A percentile compares a stretch with the other conserved stretches of the same genome.
phyloP scores from a whole-genome alignment of 1,284 basidiomycete species.

The Meira nashicola region DNA sequence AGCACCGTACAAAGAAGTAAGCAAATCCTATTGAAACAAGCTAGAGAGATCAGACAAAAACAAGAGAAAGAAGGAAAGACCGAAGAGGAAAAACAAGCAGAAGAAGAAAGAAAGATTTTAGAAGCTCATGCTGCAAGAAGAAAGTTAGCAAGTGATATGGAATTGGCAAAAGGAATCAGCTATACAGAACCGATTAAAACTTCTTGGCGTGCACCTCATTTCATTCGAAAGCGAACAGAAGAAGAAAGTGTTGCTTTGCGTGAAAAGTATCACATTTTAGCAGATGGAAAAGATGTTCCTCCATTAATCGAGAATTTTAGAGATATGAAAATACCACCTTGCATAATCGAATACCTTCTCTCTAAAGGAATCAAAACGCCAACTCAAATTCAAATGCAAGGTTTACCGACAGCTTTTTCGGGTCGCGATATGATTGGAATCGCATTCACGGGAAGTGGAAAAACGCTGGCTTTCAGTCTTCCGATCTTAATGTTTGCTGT shows the following conservation, averaged over 20 bases:
- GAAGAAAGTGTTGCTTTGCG: conserved; percentile 71
- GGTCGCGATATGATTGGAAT: conserved; percentile 57
- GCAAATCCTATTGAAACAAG: conserved; percentile 43
- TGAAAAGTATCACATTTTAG: conserved; percentile 84
- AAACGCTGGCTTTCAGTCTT: conserved; percentile 55
- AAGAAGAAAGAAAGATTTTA: conserved; percentile 82
- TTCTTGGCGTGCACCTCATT: conserved; percentile 83
- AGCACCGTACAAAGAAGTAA: conserved; percentile 64
- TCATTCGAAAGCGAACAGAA: conserved; percentile 67
- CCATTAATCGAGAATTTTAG: conserved; percentile 87
- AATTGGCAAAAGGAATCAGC: conserved; percentile 84
- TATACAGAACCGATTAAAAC: conserved; percentile 83
- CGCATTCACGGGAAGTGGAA: conserved; percentile 56
- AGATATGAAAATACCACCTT: conserved; percentile 93
- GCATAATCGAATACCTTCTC: conserved; percentile 71
- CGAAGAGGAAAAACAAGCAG: conserved; percentile 73
- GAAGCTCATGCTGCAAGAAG: conserved; percentile 83
- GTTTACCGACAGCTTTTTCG: conserved; percentile 74
- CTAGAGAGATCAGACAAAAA: conserved; percentile 65
- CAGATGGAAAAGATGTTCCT: conserved; percentile 86
- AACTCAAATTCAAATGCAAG: conserved; percentile 95
- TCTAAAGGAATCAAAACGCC: conserved; percentile 72
- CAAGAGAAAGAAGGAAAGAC: conserved; percentile 68
- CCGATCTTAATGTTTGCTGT: conserved; percentile 63
- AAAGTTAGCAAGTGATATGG: conserved; percentile 84